Percentiles rank a stretch among this genome's conserved stretches.
Conservation (phyloP, 2,329 filamentous ascomycete species). For the Ophiosphaerella narmari region DNA sequence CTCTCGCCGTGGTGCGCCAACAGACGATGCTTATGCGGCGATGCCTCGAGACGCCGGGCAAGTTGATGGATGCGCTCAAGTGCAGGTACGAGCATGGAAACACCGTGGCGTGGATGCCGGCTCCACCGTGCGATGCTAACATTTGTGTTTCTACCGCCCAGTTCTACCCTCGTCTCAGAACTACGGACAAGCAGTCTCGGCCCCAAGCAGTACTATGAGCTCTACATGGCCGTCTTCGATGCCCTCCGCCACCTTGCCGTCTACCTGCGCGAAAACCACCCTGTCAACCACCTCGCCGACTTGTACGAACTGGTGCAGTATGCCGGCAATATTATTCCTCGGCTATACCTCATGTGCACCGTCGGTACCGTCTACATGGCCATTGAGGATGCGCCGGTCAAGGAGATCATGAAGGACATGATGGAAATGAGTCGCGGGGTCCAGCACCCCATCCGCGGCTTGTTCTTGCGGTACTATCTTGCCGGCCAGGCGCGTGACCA, state of each 20-base stretch:
- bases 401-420: constrained; percentile 99
- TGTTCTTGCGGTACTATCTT: constrained; percentile 95
- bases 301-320: constrained; percentile 98
- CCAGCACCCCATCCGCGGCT: constrained; percentile 91
- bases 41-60: constrained; percentile 94
- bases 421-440: constrained; percentile 99
- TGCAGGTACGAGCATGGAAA: constrained; percentile 73
- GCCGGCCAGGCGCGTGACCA: constrained; percentile 92
- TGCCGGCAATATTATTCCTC: constrained; percentile 95
- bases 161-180: constrained; percentile 97
- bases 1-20: constrained; percentile 92
- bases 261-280: constrained; percentile 95
- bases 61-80: constrained; percentile 99
- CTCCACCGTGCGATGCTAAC: constrained; percentile 4
- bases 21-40: constrained; percentile 97
- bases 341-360: constrained; percentile 98
- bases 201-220: constrained; percentile 99
- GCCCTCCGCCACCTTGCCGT: constrained; percentile 94
- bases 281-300: constrained; percentile 96
- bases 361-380: constrained; percentile 99
- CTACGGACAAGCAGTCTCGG: constrained; percentile 94
- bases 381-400: constrained; percentile 95
- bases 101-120: background rate
- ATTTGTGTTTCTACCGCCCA: constrained; percentile 46
- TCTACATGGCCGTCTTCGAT: constrained; percentile 99